phyloP scores from a whole-genome alignment of 2,329 filamentous ascomycete species.

The Ophiostoma sp. region DNA sequence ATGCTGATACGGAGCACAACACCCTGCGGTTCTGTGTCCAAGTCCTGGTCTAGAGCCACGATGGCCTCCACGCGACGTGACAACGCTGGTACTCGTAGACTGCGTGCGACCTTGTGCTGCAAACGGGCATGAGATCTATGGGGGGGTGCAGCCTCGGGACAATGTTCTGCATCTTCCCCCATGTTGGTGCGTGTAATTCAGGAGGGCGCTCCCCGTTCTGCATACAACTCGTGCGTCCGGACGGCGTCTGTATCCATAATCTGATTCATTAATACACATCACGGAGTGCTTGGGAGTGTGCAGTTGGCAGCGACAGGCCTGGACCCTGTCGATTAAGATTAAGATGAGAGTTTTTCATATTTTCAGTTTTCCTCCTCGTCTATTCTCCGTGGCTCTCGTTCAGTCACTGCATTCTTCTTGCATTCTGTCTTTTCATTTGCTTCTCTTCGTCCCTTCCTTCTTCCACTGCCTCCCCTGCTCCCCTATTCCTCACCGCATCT shows the following conservation, averaged over 20 bases:
- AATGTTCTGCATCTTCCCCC: background rate
- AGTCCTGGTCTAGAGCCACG: no score
- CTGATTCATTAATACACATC: background rate
- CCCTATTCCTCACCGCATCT: conserved; percentile 9
- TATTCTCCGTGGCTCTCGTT: no score
- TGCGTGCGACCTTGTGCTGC: background rate
- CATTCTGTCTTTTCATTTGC: no score
- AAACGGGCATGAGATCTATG: conserved; percentile 3
- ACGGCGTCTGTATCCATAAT: conserved; percentile 1
- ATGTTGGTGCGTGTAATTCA: background rate
- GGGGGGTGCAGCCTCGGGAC: background rate
- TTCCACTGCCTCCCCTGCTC: no score
- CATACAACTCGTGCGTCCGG: conserved; percentile 10
- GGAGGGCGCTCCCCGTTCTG: conserved; percentile 9
- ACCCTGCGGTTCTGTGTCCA: no score
- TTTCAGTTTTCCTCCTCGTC: background rate
- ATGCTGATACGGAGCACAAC: no score
- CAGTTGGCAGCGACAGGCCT: background rate
- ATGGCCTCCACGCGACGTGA: conserved; percentile 2
- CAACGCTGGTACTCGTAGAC: background rate
- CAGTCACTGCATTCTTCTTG: no score
- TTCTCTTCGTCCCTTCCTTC: no score
- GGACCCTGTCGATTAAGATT: conserved; percentile 19
- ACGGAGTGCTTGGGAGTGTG: background rate
- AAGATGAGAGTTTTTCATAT: conserved; percentile 13